Conservation (phyloP, 1,284 basidiomycete genomes). For the Fomes fomentarius region DNA sequence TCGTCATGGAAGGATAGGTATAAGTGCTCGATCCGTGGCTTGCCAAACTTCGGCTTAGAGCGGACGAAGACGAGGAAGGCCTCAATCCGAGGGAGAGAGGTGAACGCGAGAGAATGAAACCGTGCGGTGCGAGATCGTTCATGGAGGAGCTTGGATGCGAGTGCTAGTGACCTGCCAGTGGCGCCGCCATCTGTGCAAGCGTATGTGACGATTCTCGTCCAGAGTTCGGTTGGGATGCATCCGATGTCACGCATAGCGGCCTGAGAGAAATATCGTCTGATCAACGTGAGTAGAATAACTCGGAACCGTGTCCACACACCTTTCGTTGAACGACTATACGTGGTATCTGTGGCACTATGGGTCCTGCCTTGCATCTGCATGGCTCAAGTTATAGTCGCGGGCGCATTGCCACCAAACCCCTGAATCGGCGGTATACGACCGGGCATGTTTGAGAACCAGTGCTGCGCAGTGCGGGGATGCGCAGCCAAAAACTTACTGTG, state of each 20-base stretch:
- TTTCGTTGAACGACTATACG: too few relatives aligned
- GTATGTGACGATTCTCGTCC: not conserved
- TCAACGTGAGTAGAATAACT: too few relatives aligned
- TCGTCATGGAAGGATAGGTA: constrained; percentile 1
- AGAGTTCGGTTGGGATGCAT: constrained; percentile 10
- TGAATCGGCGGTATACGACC: not conserved
- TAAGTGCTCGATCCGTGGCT: not conserved
- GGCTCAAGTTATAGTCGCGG: too few relatives aligned
- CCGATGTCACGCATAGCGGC: not conserved
- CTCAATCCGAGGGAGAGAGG: not conserved
- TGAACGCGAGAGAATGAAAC: constrained; percentile 3
- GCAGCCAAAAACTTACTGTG: not conserved
- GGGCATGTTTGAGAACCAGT: not conserved
- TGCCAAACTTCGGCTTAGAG: not conserved
- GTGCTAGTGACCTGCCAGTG: constrained; percentile 11
- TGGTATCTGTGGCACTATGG: too few relatives aligned
- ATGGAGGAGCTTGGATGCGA: constrained; percentile 12
- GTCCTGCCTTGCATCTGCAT: too few relatives aligned
- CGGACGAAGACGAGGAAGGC: not conserved
- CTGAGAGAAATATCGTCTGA: too few relatives aligned
- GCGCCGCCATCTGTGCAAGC: constrained; percentile 12
- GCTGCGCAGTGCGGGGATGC: too few relatives aligned
- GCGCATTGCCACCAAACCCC: not conserved
- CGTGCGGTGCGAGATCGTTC: not conserved
- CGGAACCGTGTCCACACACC: too few relatives aligned